Conservation (phyloP, 169 alveolate genomes). For the Plasmodium malariae region DNA sequence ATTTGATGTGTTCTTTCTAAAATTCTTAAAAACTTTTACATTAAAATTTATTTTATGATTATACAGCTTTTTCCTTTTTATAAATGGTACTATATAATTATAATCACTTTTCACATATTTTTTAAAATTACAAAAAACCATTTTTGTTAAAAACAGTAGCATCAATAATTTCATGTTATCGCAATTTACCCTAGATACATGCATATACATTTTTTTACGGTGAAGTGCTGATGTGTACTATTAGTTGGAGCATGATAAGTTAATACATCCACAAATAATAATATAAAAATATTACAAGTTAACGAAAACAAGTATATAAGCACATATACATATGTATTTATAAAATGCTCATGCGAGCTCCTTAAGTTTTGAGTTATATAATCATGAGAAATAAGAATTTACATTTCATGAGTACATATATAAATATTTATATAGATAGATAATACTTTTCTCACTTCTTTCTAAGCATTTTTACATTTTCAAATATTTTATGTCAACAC, state of each 20-base stretch:
- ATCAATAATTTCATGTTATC: slow-evolving; percentile 54
- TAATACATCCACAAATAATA: too few species aligned
- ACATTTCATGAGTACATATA: too few species aligned
- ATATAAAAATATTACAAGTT: too few species aligned
- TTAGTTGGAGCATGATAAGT: too few species aligned
- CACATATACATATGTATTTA: too few species aligned
- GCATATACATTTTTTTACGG: background rate
- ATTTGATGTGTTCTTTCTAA: slow-evolving; percentile 45
- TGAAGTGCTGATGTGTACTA: too few species aligned
- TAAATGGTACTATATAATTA: slow-evolving; percentile 60
- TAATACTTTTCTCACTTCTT: too few species aligned
- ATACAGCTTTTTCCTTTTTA: slow-evolving; percentile 22
- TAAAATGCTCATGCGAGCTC: too few species aligned
- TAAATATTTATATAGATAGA: too few species aligned
- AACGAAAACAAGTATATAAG: too few species aligned
- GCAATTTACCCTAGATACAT: background rate
- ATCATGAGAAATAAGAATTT: too few species aligned
- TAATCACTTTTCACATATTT: slow-evolving; percentile 57
- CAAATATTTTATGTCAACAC: slow-evolving; percentile 3
- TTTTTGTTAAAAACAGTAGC: slow-evolving; percentile 37
- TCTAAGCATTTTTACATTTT: background rate
- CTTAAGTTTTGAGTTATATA: too few species aligned
- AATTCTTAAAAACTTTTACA: slow-evolving; percentile 44
- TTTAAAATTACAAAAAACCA: slow-evolving; percentile 59
- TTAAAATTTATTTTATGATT: slow-evolving; percentile 31